phyloP scores from a whole-genome alignment of 2,329 filamentous ascomycete genomes.

The Aschersonia sp. region DNA sequence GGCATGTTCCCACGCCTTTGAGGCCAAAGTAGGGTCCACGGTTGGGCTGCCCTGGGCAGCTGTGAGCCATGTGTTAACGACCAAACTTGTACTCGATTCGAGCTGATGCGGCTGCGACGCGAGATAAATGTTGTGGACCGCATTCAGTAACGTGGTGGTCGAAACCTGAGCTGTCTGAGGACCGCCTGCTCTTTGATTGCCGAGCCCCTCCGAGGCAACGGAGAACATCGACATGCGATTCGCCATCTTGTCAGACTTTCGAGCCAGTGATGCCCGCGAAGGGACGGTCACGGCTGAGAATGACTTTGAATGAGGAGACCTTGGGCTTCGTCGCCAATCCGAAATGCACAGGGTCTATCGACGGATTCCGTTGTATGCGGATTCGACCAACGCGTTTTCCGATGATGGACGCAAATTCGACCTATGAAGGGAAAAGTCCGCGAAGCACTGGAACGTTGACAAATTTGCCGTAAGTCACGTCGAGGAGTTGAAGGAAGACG shows the following conservation, averaged over 20 bases:
- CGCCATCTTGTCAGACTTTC: slow-evolving; percentile 30
- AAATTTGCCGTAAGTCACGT: too few relatives aligned
- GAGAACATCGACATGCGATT: slow-evolving; percentile 58
- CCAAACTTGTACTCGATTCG: slow-evolving; percentile 80
- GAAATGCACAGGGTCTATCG: too few relatives aligned
- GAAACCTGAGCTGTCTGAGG: slow-evolving; percentile 71
- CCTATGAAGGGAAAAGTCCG: too few relatives aligned
- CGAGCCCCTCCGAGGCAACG: slow-evolving; percentile 47
- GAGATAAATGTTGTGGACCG: slow-evolving; percentile 78
- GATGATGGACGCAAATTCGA: too few relatives aligned
- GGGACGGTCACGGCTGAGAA: slow-evolving; percentile 22
- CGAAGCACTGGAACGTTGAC: too few relatives aligned
- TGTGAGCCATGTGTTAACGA: slow-evolving; percentile 92
- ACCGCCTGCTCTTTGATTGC: slow-evolving; percentile 40
- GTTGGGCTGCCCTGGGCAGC: slow-evolving; percentile 58
- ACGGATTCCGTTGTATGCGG: too few relatives aligned
- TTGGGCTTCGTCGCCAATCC: too few relatives aligned
- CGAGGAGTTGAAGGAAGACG: too few relatives aligned
- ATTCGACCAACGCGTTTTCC: too few relatives aligned
- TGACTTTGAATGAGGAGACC: not conserved
- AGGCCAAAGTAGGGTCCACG: slow-evolving; percentile 64
- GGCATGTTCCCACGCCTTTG: slow-evolving; percentile 91
- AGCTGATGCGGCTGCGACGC: slow-evolving; percentile 71
- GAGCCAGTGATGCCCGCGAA: slow-evolving; percentile 15
- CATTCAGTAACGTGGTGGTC: slow-evolving; percentile 83